phyloP scores from a whole-genome alignment of 2,329 filamentous ascomycete species.

The Aureobasidium lini region DNA sequence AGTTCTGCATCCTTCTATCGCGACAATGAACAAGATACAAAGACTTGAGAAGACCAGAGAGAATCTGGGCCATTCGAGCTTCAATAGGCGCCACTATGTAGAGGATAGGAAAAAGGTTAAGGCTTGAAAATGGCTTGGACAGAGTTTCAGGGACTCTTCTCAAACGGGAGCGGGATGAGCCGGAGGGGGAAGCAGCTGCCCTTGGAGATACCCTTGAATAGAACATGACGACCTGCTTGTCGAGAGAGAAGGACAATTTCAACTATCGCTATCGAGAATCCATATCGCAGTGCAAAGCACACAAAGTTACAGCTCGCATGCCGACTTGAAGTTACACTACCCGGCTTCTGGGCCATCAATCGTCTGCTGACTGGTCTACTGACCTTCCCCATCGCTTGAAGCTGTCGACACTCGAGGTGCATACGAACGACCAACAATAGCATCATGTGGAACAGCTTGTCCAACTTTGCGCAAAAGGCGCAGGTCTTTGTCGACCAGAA shows the following conservation, averaged over 20 bases:
- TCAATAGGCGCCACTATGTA: not conserved
- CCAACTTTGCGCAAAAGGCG: slow-evolving; percentile 88
- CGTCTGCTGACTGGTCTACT: not conserved
- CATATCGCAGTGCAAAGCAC: not conserved
- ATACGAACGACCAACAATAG: not conserved
- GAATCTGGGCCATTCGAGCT: too few species aligned
- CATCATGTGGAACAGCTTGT: slow-evolving; percentile 55
- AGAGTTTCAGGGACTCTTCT: not conserved
- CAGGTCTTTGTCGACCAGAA: slow-evolving; percentile 91
- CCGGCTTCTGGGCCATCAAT: not conserved
- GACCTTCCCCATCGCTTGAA: not conserved
- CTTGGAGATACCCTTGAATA: not conserved
- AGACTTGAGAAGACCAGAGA: too few species aligned
- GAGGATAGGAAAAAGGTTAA: not conserved
- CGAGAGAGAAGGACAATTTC: not conserved
- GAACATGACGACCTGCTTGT: not conserved
- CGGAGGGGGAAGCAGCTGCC: not conserved
- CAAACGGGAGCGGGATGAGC: not conserved
- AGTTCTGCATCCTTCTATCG: not conserved
- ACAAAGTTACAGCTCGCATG: not conserved
- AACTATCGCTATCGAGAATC: not conserved
- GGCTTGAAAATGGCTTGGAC: not conserved
- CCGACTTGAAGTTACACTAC: not conserved
- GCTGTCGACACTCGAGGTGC: not conserved
- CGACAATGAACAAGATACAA: not conserved